These are phyloP conservation scores for Penicillium lividum DNA, from an alignment of 495 filamentous ascomycete genomes.

Conservation along the genomic window DNA sequence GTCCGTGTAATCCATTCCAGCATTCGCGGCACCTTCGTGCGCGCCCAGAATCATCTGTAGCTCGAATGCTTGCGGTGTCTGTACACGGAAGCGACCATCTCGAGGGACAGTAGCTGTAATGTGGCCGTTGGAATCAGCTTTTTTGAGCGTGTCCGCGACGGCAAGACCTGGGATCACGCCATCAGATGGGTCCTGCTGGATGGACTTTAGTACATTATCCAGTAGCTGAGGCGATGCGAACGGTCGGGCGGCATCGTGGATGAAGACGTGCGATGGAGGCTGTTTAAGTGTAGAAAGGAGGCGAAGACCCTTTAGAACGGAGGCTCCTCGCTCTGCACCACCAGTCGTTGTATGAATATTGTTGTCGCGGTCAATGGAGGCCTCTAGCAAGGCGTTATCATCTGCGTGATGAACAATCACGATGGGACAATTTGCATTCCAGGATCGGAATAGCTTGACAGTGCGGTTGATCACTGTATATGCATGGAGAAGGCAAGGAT, in stretches of 20 bases:
- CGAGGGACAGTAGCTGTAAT: slow-evolving; percentile 12
- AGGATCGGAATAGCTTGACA: slow-evolving; percentile 11
- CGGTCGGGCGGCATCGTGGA: slow-evolving; percentile 14
- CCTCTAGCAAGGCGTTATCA: slow-evolving; percentile 4
- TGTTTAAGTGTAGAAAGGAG: slow-evolving; percentile 7
- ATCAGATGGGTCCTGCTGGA: slow-evolving; percentile 4
- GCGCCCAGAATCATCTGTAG: neutral
- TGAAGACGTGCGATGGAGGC: slow-evolving; percentile 12
- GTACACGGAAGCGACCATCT: slow-evolving; percentile 9
- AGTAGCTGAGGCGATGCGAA: slow-evolving; percentile 8
- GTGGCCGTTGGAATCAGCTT: slow-evolving; percentile 4
- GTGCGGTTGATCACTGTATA: slow-evolving; percentile 16
- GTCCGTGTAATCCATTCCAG: slow-evolving; percentile 7
- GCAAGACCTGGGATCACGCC: slow-evolving; percentile 13
- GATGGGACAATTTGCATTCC: slow-evolving; percentile 7
- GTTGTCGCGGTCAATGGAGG: slow-evolving; percentile 8
- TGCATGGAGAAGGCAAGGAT: neutral
- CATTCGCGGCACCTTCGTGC: slow-evolving; percentile 5
- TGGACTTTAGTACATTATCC: neutral
- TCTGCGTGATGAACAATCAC: slow-evolving; percentile 10
- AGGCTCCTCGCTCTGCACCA: slow-evolving; percentile 9
- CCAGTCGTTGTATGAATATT: slow-evolving; percentile 11
- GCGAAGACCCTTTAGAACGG: slow-evolving; percentile 10
- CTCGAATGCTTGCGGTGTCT: slow-evolving; percentile 14
- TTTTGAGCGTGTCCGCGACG: slow-evolving; percentile 13